These are phyloP conservation scores for Thalassiosira hispida DNA, from an alignment of 352 stramenopile species.

Conservation along the genomic window DNA sequence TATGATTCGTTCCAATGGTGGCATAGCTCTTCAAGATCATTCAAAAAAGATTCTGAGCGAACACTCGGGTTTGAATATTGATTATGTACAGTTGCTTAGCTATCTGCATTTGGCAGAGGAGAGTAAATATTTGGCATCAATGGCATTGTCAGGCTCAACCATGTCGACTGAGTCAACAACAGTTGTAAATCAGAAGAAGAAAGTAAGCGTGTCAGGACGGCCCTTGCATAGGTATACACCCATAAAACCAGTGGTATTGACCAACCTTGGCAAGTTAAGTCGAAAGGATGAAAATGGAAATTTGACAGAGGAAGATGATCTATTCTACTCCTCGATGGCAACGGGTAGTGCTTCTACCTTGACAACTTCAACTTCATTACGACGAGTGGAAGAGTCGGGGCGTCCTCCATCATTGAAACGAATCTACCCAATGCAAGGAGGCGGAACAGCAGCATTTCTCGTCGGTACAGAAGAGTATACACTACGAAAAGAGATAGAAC, in stretches of 20 bases:
- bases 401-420: slow-evolving; percentile 46
- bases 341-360: not conserved
- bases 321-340: slow-evolving; percentile 39
- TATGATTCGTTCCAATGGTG: slow-evolving; percentile 70
- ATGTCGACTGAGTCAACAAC: not conserved
- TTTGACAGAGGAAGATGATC: slow-evolving; percentile 35
- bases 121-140: slow-evolving; percentile 64
- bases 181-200: slow-evolving; percentile 13
- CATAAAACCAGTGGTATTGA: slow-evolving; percentile 52
- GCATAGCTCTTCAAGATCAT: slow-evolving; percentile 56
- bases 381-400: slow-evolving; percentile 19
- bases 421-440: slow-evolving; percentile 43
- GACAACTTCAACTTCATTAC: not conserved
- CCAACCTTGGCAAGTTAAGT: slow-evolving; percentile 51
- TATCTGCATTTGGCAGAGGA: slow-evolving; percentile 61
- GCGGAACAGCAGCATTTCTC: slow-evolving; percentile 8
- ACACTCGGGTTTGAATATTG: slow-evolving; percentile 32
- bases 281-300: slow-evolving; percentile 31
- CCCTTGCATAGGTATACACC: slow-evolving; percentile 76
- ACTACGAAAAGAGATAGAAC: slow-evolving; percentile 11
- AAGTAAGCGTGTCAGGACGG: slow-evolving; percentile 29
- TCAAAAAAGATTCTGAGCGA: slow-evolving; percentile 33
- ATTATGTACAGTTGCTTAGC: slow-evolving; percentile 50
- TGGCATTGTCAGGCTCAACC: slow-evolving; percentile 51
- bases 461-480: not conserved